A percentile compares a stretch with the other conserved stretches of the same genome.
Conservation (phyloP, 306 rosid genomes). For the Prosopis cineraria region DNA sequence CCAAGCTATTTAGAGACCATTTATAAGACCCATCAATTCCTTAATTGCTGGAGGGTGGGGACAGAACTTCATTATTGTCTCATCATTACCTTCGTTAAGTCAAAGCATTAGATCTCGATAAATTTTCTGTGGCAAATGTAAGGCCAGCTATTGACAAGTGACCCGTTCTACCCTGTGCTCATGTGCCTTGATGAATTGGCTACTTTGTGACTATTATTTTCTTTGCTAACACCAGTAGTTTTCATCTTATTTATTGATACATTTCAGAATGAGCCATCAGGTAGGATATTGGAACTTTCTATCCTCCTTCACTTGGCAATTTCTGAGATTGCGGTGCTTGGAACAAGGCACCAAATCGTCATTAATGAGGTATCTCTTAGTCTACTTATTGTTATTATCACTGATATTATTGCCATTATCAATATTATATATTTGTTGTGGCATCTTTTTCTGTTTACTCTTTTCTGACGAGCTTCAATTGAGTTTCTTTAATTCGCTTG, state of each 20-base stretch:
- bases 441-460: not conserved
- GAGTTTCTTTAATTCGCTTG: not conserved
- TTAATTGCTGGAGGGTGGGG: not conserved
- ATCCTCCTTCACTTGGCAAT: slow-evolving; percentile 96
- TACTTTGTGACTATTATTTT: slow-evolving; percentile 20
- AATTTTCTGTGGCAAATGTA: slow-evolving; percentile 21
- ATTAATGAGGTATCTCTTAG: slow-evolving; percentile 75
- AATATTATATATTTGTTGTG: not conserved
- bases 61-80: not conserved
- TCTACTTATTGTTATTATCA: not conserved
- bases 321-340: slow-evolving; percentile 77
- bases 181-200: not conserved
- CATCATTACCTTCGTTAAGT: not conserved
- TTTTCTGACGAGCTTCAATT: not conserved
- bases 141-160: slow-evolving; percentile 18
- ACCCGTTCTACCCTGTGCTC: slow-evolving; percentile 20
- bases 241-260: slow-evolving; percentile 28
- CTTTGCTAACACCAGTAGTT: slow-evolving; percentile 23
- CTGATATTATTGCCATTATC: not conserved
- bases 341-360: slow-evolving; percentile 79
- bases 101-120: slow-evolving; percentile 7
- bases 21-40: not conserved
- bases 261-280: slow-evolving; percentile 72
- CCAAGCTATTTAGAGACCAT: not conserved
- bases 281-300: slow-evolving; percentile 87